Evolutionary conservation across 139 green algal genomes (phyloP).

Genomic region (Closterium sp.): DNA sequence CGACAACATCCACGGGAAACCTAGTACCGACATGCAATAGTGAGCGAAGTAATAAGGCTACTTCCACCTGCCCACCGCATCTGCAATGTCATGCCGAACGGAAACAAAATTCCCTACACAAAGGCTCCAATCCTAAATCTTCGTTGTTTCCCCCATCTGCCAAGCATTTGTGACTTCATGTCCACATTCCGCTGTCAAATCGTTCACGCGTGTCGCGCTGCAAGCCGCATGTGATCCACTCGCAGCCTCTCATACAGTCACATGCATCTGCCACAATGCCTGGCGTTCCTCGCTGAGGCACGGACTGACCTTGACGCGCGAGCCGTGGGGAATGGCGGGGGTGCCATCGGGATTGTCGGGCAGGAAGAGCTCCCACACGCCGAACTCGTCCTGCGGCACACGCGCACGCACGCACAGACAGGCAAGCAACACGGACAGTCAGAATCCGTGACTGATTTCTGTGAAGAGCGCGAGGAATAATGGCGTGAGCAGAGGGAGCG

Average conservation of each 20-base stretch:
- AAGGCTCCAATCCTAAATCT: neutral
- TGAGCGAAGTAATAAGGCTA: neutral
- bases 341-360: slow-evolving; percentile 58
- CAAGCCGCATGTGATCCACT: neutral
- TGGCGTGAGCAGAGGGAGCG: neutral
- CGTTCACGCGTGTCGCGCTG: neutral
- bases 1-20: neutral
- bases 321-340: slow-evolving; percentile 57
- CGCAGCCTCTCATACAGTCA: neutral
- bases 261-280: neutral
- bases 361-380: slow-evolving; percentile 57
- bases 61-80: neutral
- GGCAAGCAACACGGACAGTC: neutral
- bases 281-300: neutral
- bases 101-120: too few species aligned
- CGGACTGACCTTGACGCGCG: slow-evolving; percentile 55
- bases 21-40: neutral
- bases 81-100: neutral
- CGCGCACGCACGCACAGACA: neutral
- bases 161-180: neutral
- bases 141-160: neutral
- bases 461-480: neutral
- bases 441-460: neutral
- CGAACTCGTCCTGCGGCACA: slow-evolving; percentile 56
- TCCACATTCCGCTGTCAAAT: neutral